phyloP scores from a whole-genome alignment of 2,329 filamentous ascomycete species.

The Albifimbria verrucaria region DNA sequence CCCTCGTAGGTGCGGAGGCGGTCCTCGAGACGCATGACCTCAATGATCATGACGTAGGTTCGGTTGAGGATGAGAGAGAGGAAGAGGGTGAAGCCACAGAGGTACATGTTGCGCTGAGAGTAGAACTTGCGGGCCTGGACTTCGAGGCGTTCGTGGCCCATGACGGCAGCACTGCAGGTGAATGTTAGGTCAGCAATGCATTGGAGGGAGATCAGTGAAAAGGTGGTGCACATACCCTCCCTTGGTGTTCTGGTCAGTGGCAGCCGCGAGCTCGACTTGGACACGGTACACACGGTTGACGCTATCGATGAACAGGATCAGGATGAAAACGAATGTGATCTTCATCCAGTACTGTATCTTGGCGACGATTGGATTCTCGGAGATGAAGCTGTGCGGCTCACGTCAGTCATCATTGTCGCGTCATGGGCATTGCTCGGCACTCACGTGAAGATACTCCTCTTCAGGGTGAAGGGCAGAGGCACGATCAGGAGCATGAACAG shows the following conservation, averaged over 20 bases:
- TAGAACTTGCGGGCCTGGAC: slow-evolving; percentile 99
- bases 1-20: slow-evolving; percentile 78
- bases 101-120: slow-evolving; percentile 99
- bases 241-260: slow-evolving; percentile 53
- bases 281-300: slow-evolving; percentile 95
- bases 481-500: slow-evolving; percentile 78
- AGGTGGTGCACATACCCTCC: slow-evolving; percentile 44
- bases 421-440: too few relatives aligned
- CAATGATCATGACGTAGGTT: slow-evolving; percentile 96
- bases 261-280: slow-evolving; percentile 78
- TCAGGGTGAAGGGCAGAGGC: slow-evolving; percentile 82
- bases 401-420: too few relatives aligned
- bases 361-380: slow-evolving; percentile 76
- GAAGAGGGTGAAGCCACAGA: slow-evolving; percentile 98
- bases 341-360: slow-evolving; percentile 98
- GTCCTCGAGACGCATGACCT: slow-evolving; percentile 87
- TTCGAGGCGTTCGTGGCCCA: slow-evolving; percentile 94
- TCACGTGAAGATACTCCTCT: slow-evolving; percentile 78
- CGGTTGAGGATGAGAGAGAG: slow-evolving; percentile 98
- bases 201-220: neutral
- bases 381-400: slow-evolving; percentile 70
- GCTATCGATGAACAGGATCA: slow-evolving; percentile 96
- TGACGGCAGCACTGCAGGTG: slow-evolving; percentile 57
- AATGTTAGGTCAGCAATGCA: slow-evolving; percentile 16
- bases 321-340: slow-evolving; percentile 98